These are phyloP conservation scores for Acmispon strigosus DNA, from an alignment of 306 rosid species.

Conservation along the genomic window DNA sequence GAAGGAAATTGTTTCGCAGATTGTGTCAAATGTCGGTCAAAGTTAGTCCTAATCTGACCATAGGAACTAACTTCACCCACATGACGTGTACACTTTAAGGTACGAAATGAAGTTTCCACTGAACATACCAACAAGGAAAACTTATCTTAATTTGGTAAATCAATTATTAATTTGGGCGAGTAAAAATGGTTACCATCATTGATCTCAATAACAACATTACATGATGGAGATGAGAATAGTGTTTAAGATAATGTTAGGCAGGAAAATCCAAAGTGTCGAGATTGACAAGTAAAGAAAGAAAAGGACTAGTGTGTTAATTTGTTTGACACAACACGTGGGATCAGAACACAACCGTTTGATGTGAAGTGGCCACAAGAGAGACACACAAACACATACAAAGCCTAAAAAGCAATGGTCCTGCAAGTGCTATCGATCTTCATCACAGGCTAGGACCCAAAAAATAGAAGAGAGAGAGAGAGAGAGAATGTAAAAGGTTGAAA, in stretches of 20 bases:
- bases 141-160: not conserved
- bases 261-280: not conserved
- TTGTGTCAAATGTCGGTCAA: too few relatives aligned
- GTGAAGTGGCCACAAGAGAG: conserved; percentile 28
- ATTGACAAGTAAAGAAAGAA: conserved; percentile 29
- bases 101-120: too few relatives aligned
- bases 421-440: conserved; percentile 16
- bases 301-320: not conserved
- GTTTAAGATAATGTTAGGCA: conserved; percentile 25
- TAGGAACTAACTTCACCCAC: too few relatives aligned
- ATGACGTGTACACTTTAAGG: too few relatives aligned
- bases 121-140: not conserved
- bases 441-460: conserved; percentile 11
- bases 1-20: too few relatives aligned
- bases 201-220: not conserved
- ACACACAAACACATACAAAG: conserved; percentile 16
- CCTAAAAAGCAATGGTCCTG: conserved; percentile 25
- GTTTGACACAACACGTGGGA: conserved; percentile 35
- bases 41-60: too few relatives aligned
- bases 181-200: conserved; percentile 7
- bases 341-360: conserved; percentile 12
- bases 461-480: not conserved
- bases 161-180: not conserved
- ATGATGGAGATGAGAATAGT: conserved; percentile 7
- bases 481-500: not conserved